Conservation (phyloP, 345 rosid species). For the Moricandia arvensis region DNA sequence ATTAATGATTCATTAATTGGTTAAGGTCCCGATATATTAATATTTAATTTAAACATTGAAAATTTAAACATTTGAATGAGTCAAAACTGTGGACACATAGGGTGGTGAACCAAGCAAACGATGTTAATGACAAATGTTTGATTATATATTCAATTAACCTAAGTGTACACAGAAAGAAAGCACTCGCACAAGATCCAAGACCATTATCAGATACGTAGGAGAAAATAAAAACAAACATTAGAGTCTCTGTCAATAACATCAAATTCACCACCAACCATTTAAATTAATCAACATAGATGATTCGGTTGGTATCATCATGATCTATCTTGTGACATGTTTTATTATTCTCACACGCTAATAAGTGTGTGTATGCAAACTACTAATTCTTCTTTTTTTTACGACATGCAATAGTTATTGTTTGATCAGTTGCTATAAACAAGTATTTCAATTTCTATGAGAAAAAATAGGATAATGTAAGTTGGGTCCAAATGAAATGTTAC, state of each 20-base stretch:
- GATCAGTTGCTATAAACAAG: not conserved
- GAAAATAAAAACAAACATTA: conserved; percentile 19
- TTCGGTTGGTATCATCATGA: conserved; percentile 28
- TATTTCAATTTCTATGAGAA: not conserved
- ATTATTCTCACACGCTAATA: not conserved
- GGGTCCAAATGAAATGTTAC: not conserved
- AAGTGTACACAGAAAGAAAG: conserved; percentile 30
- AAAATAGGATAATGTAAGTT: not conserved
- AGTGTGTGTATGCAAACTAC: conserved; percentile 1
- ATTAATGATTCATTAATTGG: conserved; percentile 28
- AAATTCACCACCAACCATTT: conserved; percentile 34
- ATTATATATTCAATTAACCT: conserved; percentile 17
- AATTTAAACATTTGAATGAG: conserved; percentile 30
- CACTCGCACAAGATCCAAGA: conserved; percentile 47
- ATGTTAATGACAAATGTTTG: conserved; percentile 34
- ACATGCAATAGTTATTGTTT: not conserved
- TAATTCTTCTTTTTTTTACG: not conserved
- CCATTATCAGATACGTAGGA: not conserved
- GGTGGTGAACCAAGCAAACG: conserved; percentile 39
- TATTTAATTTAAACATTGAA: conserved; percentile 17
- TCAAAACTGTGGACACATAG: conserved; percentile 29
- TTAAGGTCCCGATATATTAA: conserved; percentile 34
- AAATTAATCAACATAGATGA: conserved; percentile 5
- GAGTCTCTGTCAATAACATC: conserved; percentile 27
- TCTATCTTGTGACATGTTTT: conserved; percentile 15